phyloP scores from a whole-genome alignment of 2,329 filamentous ascomycete species.

The Fusarium concolor region DNA sequence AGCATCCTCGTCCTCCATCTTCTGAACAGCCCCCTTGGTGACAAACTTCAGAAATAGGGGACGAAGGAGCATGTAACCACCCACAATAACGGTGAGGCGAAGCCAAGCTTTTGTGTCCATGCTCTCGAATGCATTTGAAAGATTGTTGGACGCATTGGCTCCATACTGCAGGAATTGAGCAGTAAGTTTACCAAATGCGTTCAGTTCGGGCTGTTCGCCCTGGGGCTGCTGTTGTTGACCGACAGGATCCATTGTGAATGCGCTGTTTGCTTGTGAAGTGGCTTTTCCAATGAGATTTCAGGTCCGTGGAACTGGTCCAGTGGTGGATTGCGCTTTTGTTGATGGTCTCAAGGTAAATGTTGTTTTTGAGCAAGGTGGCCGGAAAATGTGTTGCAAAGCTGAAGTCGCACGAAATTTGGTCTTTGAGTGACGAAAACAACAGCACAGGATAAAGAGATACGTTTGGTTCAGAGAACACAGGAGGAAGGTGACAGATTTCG shows the following conservation, averaged over 20 bases:
- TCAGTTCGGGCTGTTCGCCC: conserved; percentile 48
- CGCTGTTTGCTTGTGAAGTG: background rate
- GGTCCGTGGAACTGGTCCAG: background rate
- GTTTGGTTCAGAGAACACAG: background rate
- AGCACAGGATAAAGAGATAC: background rate
- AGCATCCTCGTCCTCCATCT: conserved; percentile 69
- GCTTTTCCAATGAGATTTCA: background rate
- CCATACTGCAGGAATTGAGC: conserved; percentile 52
- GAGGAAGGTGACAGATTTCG: conserved; percentile 2
- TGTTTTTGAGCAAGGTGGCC: background rate
- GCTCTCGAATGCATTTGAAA: conserved; percentile 60
- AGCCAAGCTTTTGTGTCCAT: conserved; percentile 69
- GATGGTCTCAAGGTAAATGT: background rate
- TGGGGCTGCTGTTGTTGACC: conserved; percentile 44
- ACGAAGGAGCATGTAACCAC: conserved; percentile 78
- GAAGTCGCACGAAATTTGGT: background rate
- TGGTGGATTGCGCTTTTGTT: background rate
- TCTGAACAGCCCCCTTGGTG: conserved; percentile 70
- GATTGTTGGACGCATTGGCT: conserved; percentile 59
- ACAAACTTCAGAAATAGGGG: conserved; percentile 79
- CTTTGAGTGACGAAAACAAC: background rate
- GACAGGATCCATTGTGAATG: conserved; percentile 39
- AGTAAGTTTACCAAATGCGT: conserved; percentile 49
- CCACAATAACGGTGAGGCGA: conserved; percentile 76
- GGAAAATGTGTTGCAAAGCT: background rate